Base-by-base conservation (phyloP, 2,329 filamentous ascomycete species). In the Eutypa lata region DNA sequence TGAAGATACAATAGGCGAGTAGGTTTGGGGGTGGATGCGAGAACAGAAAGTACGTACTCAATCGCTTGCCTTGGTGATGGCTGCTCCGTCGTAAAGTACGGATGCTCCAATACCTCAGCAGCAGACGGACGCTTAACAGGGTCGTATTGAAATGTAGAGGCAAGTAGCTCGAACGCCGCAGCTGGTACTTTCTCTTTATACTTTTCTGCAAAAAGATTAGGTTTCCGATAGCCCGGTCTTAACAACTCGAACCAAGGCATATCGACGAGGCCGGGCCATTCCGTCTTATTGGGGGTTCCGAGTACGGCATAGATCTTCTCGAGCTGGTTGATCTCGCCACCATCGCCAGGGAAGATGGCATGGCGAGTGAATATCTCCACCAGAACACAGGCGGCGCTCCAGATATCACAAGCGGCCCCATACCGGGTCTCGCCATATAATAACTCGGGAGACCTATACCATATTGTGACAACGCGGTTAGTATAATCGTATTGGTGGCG, bases 201-300 rank as follows among this genome's bases (percentile, higher is more conserved):
- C 64, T 88, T 89, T 28, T 95, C 88, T 33, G 86, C 86, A 67
- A 99, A 97, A 1, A 87, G 79, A 56, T 84, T 89, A 40, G 84
- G 82, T 58, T 86, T 84, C 55, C 87, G 85, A 58, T 89, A 86
- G 1, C 82, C 84, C 1, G 93, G 92, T 14, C 91, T 82, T 59
- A 99, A 80, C 16, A 99, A 82, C 70, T 96, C 90, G 66, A 96
- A 97, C 94, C 94, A 99, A 11, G 93, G 90, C 85, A 97, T 94
- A 52, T 97, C 89, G n/a, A 88, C 80, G 19, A 97, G 82, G 8
- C 85, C 87, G 1, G 94, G 91, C 95, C 95, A 99, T 28, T 95
- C 89, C 33, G 79, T 77, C 52, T 84, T 83, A 42, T 85, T 95
- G 0, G 94, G 94, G 0, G 93, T 97, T 47, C 94, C 94, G 45